A percentile compares a stretch with the other conserved stretches of the same genome.
Conservation (phyloP, 345 rosid species). For the Dimocarpus longan region DNA sequence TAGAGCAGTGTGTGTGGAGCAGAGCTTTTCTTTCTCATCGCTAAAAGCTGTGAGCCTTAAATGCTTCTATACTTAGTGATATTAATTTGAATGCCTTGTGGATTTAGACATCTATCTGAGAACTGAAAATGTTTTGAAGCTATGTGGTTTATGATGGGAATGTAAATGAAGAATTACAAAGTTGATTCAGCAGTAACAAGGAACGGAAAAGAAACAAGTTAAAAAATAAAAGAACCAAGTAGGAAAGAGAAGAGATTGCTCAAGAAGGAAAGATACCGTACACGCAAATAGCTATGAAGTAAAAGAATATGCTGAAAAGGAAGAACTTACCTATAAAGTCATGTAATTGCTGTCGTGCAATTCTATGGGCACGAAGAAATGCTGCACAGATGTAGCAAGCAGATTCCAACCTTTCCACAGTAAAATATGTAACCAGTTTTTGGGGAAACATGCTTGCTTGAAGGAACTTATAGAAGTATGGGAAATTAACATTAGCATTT, state of each 20-base stretch:
- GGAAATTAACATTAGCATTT: constrained; percentile 63
- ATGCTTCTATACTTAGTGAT: background rate
- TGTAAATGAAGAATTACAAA: background rate
- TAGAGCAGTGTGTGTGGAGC: background rate
- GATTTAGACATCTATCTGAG: background rate
- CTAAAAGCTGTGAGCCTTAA: background rate
- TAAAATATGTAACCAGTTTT: constrained; percentile 78
- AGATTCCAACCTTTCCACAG: constrained; percentile 84
- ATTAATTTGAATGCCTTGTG: background rate
- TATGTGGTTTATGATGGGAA: background rate
- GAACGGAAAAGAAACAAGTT: too few species aligned
- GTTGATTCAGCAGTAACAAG: background rate
- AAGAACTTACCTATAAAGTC: constrained; percentile 75
- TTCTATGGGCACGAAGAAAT: constrained; percentile 94
- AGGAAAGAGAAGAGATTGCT: background rate
- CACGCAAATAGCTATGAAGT: background rate
- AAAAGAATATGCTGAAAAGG: background rate
- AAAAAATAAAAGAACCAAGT: background rate
- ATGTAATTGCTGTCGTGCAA: constrained; percentile 70
- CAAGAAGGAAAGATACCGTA: background rate
- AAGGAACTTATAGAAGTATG: constrained; percentile 73
- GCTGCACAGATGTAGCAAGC: constrained; percentile 93
- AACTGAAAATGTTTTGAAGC: constrained; percentile 1
- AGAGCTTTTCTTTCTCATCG: background rate
- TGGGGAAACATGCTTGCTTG: constrained; percentile 60